Conservation (phyloP, 2,329 filamentous ascomycete genomes). For the Pseudonectria foliicola region DNA sequence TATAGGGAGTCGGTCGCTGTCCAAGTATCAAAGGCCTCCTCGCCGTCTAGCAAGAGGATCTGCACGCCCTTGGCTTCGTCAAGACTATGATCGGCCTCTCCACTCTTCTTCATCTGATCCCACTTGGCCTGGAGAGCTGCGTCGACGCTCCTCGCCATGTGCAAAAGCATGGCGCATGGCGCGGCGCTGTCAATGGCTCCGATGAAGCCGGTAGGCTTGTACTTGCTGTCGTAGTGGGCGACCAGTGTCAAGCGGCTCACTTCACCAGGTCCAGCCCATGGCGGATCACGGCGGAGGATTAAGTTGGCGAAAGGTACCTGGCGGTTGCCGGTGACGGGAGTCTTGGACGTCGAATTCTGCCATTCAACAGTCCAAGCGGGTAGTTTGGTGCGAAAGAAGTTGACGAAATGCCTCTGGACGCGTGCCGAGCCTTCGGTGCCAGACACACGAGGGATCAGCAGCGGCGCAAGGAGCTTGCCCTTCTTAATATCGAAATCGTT, state of each 20-base stretch:
- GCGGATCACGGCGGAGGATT: constrained; percentile 80
- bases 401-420: constrained; percentile 73
- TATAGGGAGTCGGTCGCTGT: constrained; percentile 78
- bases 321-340: constrained; percentile 63
- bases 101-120: constrained; percentile 59
- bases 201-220: constrained; percentile 76
- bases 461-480: constrained; percentile 73
- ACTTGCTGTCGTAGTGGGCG: constrained; percentile 89
- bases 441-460: constrained; percentile 81
- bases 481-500: constrained; percentile 71
- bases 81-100: constrained; percentile 44
- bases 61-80: constrained; percentile 80
- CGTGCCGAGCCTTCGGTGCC: constrained; percentile 68
- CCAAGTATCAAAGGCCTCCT: constrained; percentile 86
- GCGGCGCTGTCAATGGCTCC: constrained; percentile 91
- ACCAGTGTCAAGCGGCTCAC: constrained; percentile 77
- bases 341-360: constrained; percentile 85
- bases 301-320: constrained; percentile 81
- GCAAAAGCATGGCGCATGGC: constrained; percentile 89
- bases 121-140: constrained; percentile 74
- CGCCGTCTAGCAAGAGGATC: constrained; percentile 83
- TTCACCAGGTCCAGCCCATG: constrained; percentile 67
- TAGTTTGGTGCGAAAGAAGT: constrained; percentile 69
- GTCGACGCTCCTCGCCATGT: constrained; percentile 75
- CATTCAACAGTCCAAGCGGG: constrained; percentile 74